Evolutionary conservation across 345 rosid species (phyloP).

Genomic region (Syzygium aromaticum): DNA sequence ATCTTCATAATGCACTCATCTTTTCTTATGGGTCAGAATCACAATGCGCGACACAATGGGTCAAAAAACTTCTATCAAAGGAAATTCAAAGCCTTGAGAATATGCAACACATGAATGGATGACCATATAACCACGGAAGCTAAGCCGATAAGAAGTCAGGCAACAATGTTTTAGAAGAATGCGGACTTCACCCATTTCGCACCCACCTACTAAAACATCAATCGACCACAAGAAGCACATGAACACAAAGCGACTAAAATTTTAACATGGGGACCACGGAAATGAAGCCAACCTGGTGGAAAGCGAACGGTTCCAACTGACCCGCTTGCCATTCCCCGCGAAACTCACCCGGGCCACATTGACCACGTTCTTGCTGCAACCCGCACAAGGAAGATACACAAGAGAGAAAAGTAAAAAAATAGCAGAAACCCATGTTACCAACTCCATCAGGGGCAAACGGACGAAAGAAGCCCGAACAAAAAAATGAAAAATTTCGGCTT

Average conservation of each 20-base stretch:
- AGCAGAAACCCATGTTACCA: not conserved
- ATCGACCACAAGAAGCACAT: not conserved
- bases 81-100: not conserved
- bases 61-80: rapidly evolving
- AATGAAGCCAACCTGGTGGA: slow-evolving; percentile 56
- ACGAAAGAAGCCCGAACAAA: not conserved
- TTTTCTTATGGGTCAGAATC: not conserved
- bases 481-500: not conserved
- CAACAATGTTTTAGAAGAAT: not conserved
- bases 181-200: not conserved
- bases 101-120: not conserved
- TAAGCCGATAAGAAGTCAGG: not conserved
- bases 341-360: slow-evolving; percentile 39
- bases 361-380: slow-evolving; percentile 14
- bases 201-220: not conserved
- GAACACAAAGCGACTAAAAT: not conserved
- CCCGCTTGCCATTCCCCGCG: slow-evolving; percentile 40
- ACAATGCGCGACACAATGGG: not conserved
- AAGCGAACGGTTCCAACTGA: slow-evolving; percentile 89
- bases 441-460: not conserved
- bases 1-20: not conserved
- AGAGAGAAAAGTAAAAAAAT: not conserved
- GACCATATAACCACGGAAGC: not conserved
- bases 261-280: not conserved
- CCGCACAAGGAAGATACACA: not conserved